Evolutionary conservation across 2,329 filamentous ascomycete genomes (phyloP).

Genomic region (Aspergillus flavus): DNA sequence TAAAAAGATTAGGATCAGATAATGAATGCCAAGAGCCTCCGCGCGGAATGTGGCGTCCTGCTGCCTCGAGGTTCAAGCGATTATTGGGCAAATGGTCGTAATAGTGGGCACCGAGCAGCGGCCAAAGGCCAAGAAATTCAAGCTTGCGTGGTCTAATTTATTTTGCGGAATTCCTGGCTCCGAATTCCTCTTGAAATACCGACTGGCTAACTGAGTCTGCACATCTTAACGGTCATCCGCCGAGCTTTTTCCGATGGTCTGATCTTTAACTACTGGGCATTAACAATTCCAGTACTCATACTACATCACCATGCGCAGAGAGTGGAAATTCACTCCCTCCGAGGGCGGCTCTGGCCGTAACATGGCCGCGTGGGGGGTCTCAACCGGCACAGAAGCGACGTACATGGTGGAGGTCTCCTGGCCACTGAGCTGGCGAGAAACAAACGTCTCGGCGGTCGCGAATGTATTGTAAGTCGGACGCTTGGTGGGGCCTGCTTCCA

Average conservation of each 20-base stretch:
- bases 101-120: neutral
- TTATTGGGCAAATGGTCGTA: neutral
- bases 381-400: conserved; percentile 3
- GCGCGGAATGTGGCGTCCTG: neutral
- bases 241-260: neutral
- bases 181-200: neutral
- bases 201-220: neutral
- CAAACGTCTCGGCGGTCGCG: conserved; percentile 4
- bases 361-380: conserved; percentile 18
- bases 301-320: neutral
- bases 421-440: conserved; percentile 26
- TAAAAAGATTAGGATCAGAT: conserved; percentile 14
- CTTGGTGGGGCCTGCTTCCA: neutral
- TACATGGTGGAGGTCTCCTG: conserved; percentile 31
- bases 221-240: neutral
- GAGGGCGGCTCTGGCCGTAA: conserved; percentile 10
- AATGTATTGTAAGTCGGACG: conserved; percentile 22
- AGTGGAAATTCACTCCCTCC: conserved; percentile 15
- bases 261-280: neutral
- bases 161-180: neutral
- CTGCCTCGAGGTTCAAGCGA: neutral
- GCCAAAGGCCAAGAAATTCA: neutral
- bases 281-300: neutral
- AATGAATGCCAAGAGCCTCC: conserved; percentile 16
- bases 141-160: neutral